Conservation (phyloP, 2,329 filamentous ascomycete species). For the Botrytis sinoallii region DNA sequence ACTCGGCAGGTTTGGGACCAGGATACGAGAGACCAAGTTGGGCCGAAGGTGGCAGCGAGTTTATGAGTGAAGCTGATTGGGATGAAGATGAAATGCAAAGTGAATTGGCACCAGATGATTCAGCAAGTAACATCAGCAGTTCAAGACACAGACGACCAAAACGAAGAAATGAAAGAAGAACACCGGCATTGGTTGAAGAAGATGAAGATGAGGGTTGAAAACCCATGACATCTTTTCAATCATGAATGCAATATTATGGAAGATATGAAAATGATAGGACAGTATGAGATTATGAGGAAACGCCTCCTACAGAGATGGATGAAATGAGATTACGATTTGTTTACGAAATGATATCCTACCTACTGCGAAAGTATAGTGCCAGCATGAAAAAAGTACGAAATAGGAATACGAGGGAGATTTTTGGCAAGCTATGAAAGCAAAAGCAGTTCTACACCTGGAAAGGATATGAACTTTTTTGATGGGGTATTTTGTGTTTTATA, state of each 20-base stretch:
- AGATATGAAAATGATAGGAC: conserved; percentile 1
- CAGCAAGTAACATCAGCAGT: conserved; percentile 75
- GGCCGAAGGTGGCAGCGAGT: conserved; percentile 43
- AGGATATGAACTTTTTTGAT: background rate
- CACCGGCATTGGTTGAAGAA: conserved; percentile 70
- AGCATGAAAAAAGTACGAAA: conserved; percentile 11
- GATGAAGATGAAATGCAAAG: conserved; percentile 50
- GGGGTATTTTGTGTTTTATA: background rate
- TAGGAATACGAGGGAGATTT: background rate
- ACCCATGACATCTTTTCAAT: background rate
- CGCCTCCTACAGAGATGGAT: background rate
- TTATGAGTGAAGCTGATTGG: conserved; percentile 43
- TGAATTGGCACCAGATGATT: conserved; percentile 73
- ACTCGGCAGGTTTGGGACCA: conserved; percentile 34
- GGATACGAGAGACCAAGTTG: conserved; percentile 37
- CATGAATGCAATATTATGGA: conserved; percentile 1
- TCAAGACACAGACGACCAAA: conserved; percentile 65
- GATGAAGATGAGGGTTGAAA: conserved; percentile 53
- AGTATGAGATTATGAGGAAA: conserved; percentile 2
- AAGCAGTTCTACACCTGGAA: background rate
- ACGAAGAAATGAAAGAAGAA: conserved; percentile 64
- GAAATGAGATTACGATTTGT: conserved; percentile 21
- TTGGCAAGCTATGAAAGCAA: background rate
- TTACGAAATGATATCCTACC: conserved; percentile 22
- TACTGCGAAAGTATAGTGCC: background rate